Base-by-base conservation (phyloP, 2,329 filamentous ascomycete genomes). In the Geoglossum cookeanum region DNA sequence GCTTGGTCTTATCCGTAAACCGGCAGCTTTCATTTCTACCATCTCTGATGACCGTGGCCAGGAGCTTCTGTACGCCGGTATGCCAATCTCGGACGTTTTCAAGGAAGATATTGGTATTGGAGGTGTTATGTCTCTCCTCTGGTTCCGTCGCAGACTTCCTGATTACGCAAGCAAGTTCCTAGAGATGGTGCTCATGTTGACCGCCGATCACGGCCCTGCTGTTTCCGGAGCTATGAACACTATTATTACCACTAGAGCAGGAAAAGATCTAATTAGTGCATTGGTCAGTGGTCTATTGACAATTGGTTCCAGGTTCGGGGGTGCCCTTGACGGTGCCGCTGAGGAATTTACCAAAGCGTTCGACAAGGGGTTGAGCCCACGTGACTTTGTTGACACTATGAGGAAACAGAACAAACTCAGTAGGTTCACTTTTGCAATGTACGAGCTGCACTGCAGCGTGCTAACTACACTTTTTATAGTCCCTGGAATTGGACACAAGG, bases 161-260 rank as follows among this genome's bases (percentile, higher is more conserved):
- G 78, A 85, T 69, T 97, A 96, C 71, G 92, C 92, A 68, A 94
- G 88, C 80, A 94, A 94, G 77, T 98, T 98, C 80, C 77, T 98
- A 65, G 92, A 98, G 80, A 98, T 98, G 92, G 92, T 98, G 64
- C 91, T 98, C 72, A 98, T 98, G 92, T 83, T 98, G 69, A 98
- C 92, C 69, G 92, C 92, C 66, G 92, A 98, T 70, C 92, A 98
- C 83, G 92, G 92, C 74, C 92, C 92, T 57, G 92, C 92, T 66
- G 92, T 98, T 66, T 98, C 92, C 66, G 92, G 92, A 80, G 92
- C 92, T 72, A 98, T 98, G 92, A 98, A 98, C 84, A 98, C 92
- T 71, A 98, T 98, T 72, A 97, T 98, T 72, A 98, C 92, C 62
- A 98, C 92, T 60, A 87, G 92, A 86, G 92, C 92, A 62, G 92